Percentiles rank a stretch among this genome's conserved stretches.
Evolutionary conservation across 2,329 filamentous ascomycete genomes (phyloP).

Genomic region (Magnaporthiopsis incrustans): DNA sequence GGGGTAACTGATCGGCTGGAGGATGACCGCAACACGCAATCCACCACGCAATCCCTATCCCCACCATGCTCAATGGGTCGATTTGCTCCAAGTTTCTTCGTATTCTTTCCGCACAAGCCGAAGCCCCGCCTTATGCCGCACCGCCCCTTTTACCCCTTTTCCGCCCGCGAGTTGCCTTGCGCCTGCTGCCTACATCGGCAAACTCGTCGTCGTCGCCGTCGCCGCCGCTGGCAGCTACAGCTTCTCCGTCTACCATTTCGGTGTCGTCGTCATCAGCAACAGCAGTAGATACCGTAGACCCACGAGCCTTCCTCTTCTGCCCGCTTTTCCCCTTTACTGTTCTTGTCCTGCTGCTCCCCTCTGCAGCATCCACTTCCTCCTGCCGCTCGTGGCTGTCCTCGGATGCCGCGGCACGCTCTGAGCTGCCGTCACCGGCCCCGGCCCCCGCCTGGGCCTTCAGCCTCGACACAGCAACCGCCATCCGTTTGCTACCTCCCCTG

Average conservation of each 20-base stretch:
- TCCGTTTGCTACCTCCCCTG: constrained; percentile 20
- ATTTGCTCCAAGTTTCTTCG: neutral
- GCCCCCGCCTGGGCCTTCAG: constrained; percentile 18
- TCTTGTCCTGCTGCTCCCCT: constrained; percentile 2
- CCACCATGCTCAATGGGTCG: too few species aligned
- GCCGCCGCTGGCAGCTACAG: constrained; percentile 8
- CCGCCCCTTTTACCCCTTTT: constrained; percentile 2
- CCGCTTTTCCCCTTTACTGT: neutral
- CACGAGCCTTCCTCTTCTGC: constrained; percentile 11
- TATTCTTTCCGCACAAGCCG: neutral
- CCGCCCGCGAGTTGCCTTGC: neutral
- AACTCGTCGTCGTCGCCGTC: constrained; percentile 8
- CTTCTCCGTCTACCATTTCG: neutral
- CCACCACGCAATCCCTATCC: too few species aligned
- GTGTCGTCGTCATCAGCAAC: neutral
- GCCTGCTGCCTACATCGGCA: neutral
- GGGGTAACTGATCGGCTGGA: too few species aligned
- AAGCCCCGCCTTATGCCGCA: neutral
- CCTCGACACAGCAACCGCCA: constrained; percentile 24
- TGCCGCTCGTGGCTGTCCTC: neutral
- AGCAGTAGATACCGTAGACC: neutral
- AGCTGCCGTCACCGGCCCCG: constrained; percentile 8
- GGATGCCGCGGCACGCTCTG: neutral
- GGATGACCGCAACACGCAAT: too few species aligned
- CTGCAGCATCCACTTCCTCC: neutral